Base-by-base conservation (phyloP, 2,329 filamentous ascomycete species). In the Malbranchea cinnamomea region DNA sequence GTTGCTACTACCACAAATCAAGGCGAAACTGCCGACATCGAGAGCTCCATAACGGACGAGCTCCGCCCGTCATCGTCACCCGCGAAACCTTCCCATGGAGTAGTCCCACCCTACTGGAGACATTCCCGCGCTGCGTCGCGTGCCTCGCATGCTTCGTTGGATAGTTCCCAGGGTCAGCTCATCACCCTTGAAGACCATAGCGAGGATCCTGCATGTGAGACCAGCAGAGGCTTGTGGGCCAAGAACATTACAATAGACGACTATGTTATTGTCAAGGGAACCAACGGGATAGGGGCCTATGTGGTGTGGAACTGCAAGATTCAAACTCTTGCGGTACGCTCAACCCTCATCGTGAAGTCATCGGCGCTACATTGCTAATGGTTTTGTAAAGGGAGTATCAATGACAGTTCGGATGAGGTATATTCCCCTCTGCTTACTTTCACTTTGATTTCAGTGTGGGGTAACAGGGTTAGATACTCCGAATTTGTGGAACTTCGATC, bases 221-320 rank as follows among this genome's bases (percentile, higher is more conserved):
- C 65, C 11, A 67, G 62, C 42, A 63, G 63, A 23, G 63, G 66
- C 1, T 59, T 74, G 32, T 78, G 73, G 72, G 73, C 73, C 6
- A 65, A 62, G 30, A 63, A 64, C 33, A 72, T 75, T 23, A 58
- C 62, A 5, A 68, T 78, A 30, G 65, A 73, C 33, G 70, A 74
- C 45, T 66, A 74, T 54, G 63, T 67, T 19, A 60, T 77, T 39
- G 64, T 78, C 17, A 62, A 64, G 37, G 72, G 70, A 6, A 65
- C 59, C 30, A 59, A 65, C 3, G 67, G 67, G 4, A 58, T 75
- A 27, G 87, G 87, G n/a, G 80, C 85, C 2, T 98, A 95, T 58
- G 82, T 94, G 2, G 84, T 93, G 5, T 98, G 82, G 81, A 89
- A 83, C 49, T 84, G 89, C 46, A 73, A 68, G 27, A 81, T 98